A percentile compares a stretch with the other conserved stretches of the same genome.
Conservation (phyloP, 2,329 filamentous ascomycete species). For the Cladosporium sp. region DNA sequence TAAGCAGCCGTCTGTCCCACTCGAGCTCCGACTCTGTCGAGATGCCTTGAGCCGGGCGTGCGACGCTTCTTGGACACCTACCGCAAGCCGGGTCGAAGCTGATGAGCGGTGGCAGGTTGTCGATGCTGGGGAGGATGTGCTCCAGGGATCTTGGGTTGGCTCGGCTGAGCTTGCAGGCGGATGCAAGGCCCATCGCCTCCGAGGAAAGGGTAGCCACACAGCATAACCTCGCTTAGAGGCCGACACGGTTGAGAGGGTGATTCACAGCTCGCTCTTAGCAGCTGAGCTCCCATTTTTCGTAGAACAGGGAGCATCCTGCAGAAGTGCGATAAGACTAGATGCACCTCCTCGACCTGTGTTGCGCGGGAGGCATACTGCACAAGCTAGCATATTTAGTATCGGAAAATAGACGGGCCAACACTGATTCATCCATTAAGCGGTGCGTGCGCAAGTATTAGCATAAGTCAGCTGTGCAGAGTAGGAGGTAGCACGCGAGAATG, state of each 20-base stretch:
- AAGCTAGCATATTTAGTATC: not conserved
- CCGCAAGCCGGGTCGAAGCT: not conserved
- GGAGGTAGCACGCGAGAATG: not conserved
- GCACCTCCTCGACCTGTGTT: too few relatives aligned
- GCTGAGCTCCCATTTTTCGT: not conserved
- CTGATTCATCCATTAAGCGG: not conserved
- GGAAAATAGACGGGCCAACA: not conserved
- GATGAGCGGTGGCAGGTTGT: constrained; percentile 2
- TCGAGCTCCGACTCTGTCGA: not conserved
- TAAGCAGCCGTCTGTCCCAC: not conserved
- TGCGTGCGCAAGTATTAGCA: not conserved
- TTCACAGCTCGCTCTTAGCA: not conserved
- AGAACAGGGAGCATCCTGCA: not conserved
- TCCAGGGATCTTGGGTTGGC: constrained; percentile 2
- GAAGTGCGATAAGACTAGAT: too few relatives aligned
- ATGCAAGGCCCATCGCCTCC: constrained; percentile 1
- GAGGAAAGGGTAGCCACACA: not conserved
- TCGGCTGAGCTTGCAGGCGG: not conserved
- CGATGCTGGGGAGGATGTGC: constrained; percentile 6
- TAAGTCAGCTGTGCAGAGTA: not conserved
- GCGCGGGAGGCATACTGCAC: too few relatives aligned
- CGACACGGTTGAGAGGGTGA: not conserved
- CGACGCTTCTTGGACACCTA: not conserved
- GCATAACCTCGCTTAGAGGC: not conserved
- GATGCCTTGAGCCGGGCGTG: not conserved